A percentile compares a stretch with the other conserved stretches of the same genome.
Conservation (phyloP, 2,329 filamentous ascomycete genomes). For the Piedraia hortae region DNA sequence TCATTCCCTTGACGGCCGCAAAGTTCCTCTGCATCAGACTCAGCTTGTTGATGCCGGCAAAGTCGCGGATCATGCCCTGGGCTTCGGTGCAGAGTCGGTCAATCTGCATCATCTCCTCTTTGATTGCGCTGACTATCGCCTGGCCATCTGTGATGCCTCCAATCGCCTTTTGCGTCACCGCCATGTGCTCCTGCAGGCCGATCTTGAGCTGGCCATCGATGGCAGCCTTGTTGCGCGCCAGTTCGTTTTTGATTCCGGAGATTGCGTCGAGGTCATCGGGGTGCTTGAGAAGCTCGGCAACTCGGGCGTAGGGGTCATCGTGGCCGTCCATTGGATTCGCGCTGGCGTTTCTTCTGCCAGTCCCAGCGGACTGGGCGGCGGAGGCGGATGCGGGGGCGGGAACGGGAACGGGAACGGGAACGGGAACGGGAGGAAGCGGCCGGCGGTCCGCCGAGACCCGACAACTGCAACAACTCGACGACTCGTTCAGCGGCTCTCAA, state of each 20-base stretch:
- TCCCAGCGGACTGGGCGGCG: too few species aligned
- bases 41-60: constrained; percentile 71
- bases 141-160: constrained; percentile 67
- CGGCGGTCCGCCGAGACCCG: constrained; percentile 20
- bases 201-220: constrained; percentile 74
- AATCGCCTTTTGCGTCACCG: constrained; percentile 86
- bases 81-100: constrained; percentile 92
- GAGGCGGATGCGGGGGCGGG: too few species aligned
- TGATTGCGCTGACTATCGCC: constrained; percentile 72
- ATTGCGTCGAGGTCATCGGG: constrained; percentile 97
- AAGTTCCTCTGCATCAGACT: constrained; percentile 94
- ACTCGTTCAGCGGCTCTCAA: constrained; percentile 1
- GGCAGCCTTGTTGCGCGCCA: constrained; percentile 74
- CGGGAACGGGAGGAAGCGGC: constrained; percentile 23
- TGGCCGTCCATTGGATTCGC: too few species aligned
- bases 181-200: constrained; percentile 73
- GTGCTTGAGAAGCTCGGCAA: constrained; percentile 78
- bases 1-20: constrained; percentile 78
- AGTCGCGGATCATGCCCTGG: constrained; percentile 92
- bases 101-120: constrained; percentile 96
- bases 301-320: constrained; percentile 26
- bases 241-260: constrained; percentile 63
- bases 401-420: constrained; percentile 26
- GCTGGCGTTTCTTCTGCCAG: too few species aligned
- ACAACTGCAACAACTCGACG: too few species aligned